A percentile compares a stretch with the other conserved stretches of the same genome.
These are phyloP conservation scores for Yarrowia sp. DNA, from an alignment of 805 yeast genomes.

Conservation along the genomic window DNA sequence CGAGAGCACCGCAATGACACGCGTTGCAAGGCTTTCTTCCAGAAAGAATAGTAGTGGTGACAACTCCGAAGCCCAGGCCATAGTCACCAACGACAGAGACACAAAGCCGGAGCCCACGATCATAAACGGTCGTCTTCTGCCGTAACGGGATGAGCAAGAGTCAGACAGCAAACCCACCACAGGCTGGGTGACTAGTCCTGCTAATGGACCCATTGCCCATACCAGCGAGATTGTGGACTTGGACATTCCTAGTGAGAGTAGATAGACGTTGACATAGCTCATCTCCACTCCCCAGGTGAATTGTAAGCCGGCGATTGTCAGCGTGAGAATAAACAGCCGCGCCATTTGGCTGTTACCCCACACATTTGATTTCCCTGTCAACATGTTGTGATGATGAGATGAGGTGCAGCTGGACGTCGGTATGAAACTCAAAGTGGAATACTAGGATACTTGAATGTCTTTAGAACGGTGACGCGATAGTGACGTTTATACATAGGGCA, in stretches of 20 bases:
- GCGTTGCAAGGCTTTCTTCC: slow-evolving; percentile 40
- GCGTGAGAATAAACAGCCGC: slow-evolving; percentile 42
- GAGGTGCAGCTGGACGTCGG: background rate
- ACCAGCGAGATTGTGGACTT: slow-evolving; percentile 62
- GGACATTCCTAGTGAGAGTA: slow-evolving; percentile 64
- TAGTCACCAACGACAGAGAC: slow-evolving; percentile 54
- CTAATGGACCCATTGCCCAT: slow-evolving; percentile 75
- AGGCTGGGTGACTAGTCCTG: slow-evolving; percentile 71
- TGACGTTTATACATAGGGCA: too few relatives aligned
- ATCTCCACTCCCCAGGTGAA: slow-evolving; percentile 74
- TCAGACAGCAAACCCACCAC: slow-evolving; percentile 66
- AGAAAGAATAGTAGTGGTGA: slow-evolving; percentile 46
- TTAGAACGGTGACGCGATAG: too few relatives aligned
- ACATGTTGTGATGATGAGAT: slow-evolving; percentile 6
- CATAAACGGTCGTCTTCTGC: slow-evolving; percentile 66
- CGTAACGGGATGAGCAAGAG: slow-evolving; percentile 50
- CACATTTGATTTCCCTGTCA: slow-evolving; percentile 11
- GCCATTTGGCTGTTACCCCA: slow-evolving; percentile 20
- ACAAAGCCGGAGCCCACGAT: slow-evolving; percentile 61
- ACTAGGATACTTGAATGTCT: too few relatives aligned
- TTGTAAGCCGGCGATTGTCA: slow-evolving; percentile 64
- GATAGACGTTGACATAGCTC: slow-evolving; percentile 66
- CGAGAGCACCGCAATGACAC: slow-evolving; percentile 57
- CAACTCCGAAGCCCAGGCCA: slow-evolving; percentile 57
- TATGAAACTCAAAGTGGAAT: background rate